phyloP scores from a whole-genome alignment of 441 rosid species.

The Gossypium trilobum region DNA sequence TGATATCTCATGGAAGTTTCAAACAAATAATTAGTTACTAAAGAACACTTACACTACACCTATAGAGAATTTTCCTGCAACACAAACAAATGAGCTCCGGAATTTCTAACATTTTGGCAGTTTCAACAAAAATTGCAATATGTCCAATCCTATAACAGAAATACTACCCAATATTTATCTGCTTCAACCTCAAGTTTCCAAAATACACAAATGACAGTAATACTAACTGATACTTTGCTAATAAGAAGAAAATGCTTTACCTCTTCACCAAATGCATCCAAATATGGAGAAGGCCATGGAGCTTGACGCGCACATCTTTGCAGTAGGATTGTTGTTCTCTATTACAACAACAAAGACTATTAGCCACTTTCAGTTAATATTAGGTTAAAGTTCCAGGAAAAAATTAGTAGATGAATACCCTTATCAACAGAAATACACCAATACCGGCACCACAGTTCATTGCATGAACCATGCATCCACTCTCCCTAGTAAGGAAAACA shows the following conservation, averaged over 20 bases:
- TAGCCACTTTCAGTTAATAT: conserved; percentile 13
- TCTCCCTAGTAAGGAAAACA: conserved; percentile 40
- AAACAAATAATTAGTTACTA: background rate
- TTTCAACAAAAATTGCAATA: background rate
- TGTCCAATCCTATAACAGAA: background rate
- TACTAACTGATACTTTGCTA: background rate
- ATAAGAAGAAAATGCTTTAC: conserved; percentile 25
- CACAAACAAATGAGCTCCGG: background rate
- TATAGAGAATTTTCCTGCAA: background rate
- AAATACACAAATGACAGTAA: background rate
- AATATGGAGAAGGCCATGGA: conserved; percentile 93
- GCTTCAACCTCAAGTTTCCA: background rate
- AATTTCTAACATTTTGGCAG: background rate
- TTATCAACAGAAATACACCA: conserved; percentile 78
- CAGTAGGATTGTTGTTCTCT: conserved; percentile 81
- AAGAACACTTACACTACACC: background rate
- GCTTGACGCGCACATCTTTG: conserved; percentile 86
- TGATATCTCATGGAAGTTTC: background rate
- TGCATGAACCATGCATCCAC: conserved; percentile 67
- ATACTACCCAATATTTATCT: background rate
- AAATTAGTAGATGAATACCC: conserved; percentile 34
- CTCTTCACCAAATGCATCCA: conserved; percentile 99
- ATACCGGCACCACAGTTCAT: conserved; percentile 77
- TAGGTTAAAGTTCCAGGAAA: background rate
- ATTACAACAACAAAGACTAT: conserved; percentile 18